Conservation (phyloP, 805 yeast species). For the Tetrapisispora phaffii region DNA sequence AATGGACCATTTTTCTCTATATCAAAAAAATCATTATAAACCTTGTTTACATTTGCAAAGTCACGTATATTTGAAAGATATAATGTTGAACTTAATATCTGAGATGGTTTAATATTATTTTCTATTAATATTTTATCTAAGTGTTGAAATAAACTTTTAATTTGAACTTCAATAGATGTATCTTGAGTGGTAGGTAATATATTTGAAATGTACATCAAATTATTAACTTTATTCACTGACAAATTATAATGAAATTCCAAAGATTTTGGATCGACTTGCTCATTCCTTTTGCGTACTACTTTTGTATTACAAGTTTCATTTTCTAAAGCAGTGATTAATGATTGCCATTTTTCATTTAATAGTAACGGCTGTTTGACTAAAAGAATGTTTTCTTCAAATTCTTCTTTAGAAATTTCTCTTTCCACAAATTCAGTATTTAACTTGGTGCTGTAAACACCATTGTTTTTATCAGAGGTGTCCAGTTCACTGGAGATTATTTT, state of each 20-base stretch:
- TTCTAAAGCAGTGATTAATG: background rate
- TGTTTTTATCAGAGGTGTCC: slow-evolving; percentile 36
- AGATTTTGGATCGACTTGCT: background rate
- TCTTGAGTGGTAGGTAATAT: slow-evolving; percentile 25
- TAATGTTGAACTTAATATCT: slow-evolving; percentile 52
- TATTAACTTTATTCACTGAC: slow-evolving; percentile 17
- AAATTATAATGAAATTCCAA: background rate
- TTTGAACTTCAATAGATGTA: slow-evolving; percentile 35
- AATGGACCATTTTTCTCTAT: slow-evolving; percentile 33
- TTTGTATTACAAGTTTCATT: background rate
- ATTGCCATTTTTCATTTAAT: slow-evolving; percentile 15
- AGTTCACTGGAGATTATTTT: slow-evolving; percentile 35
- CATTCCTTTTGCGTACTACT: too few relatives aligned
- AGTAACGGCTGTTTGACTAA: slow-evolving; percentile 27
- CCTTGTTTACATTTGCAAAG: slow-evolving; percentile 51
- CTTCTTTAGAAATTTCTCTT: slow-evolving; percentile 21
- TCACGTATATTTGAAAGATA: slow-evolving; percentile 53
- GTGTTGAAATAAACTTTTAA: slow-evolving; percentile 39
- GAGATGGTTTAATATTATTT: slow-evolving; percentile 31
- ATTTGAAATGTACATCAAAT: slow-evolving; percentile 37
- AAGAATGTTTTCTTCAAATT: slow-evolving; percentile 25
- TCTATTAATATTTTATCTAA: slow-evolving; percentile 30
- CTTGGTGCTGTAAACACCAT: slow-evolving; percentile 61
- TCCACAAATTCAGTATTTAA: slow-evolving; percentile 44
- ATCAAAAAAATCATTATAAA: slow-evolving; percentile 49